phyloP scores from a whole-genome alignment of 2,329 filamentous ascomycete species.

The Phialemonium atrogriseum region DNA sequence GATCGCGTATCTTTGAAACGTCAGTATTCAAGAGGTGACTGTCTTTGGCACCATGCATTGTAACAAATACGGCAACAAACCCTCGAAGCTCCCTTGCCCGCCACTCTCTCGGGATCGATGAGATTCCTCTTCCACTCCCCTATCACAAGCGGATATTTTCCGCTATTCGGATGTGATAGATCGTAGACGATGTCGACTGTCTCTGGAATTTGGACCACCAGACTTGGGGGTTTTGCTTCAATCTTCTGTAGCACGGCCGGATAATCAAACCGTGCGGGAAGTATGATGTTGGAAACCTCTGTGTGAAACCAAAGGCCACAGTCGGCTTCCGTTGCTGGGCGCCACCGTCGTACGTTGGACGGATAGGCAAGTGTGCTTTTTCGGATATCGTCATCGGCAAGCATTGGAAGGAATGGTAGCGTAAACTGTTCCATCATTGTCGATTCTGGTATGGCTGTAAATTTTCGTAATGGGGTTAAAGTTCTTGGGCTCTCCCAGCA shows the following conservation, averaged over 20 bases:
- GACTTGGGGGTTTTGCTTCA: background rate
- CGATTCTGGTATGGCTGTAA: too few relatives aligned
- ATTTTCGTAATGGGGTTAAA: too few relatives aligned
- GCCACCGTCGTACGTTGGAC: conserved; percentile 1
- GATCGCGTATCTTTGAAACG: conserved; percentile 1
- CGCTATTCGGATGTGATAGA: too few relatives aligned
- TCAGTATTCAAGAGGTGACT: too few relatives aligned
- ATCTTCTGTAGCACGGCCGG: background rate
- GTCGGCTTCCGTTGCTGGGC: conserved; percentile 2
- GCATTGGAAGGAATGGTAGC: conserved; percentile 2
- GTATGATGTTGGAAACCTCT: conserved; percentile 5
- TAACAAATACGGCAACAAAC: too few relatives aligned
- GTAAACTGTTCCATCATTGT: too few relatives aligned
- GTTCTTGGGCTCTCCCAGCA: too few relatives aligned
- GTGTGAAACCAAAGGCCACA: conserved; percentile 3
- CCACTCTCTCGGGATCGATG: conserved; percentile 1
- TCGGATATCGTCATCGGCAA: conserved; percentile 4
- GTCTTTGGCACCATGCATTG: too few relatives aligned
- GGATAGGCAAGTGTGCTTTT: background rate
- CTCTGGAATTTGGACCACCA: too few relatives aligned
- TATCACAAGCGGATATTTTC: background rate
- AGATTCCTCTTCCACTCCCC: conserved; percentile 4
- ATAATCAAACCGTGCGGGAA: background rate
- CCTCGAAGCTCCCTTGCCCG: conserved; percentile 2
- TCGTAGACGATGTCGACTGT: too few relatives aligned